Evolutionary conservation across 306 rosid species (phyloP).

Genomic region (Prunus padus): DNA sequence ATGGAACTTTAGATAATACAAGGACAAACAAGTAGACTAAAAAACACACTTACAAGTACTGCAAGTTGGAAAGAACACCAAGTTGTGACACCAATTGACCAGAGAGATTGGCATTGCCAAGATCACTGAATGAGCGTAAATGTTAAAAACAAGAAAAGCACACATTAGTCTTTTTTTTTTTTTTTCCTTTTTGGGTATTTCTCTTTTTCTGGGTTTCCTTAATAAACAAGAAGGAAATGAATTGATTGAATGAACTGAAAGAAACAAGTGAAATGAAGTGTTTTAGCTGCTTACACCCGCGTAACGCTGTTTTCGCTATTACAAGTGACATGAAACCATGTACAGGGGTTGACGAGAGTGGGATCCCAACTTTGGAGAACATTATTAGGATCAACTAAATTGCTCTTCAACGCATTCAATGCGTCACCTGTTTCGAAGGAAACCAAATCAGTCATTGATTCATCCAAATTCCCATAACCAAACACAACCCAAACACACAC

Average conservation of each 20-base stretch:
- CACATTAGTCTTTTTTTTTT: no score
- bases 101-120: conserved; percentile 89
- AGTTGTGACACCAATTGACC: conserved; percentile 75
- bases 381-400: conserved; percentile 77
- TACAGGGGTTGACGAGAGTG: conserved; percentile 90
- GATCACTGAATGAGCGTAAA: conserved; percentile 64
- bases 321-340: conserved; percentile 96
- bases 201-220: no score
- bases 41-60: conserved; percentile 80
- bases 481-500: conserved; percentile 5
- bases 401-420: conserved; percentile 72
- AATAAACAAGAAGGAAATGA: background rate
- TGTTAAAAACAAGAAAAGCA: background rate
- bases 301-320: conserved; percentile 75
- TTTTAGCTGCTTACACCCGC: conserved; percentile 67
- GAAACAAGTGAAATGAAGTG: conserved; percentile 21
- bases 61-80: conserved; percentile 68
- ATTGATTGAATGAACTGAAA: background rate
- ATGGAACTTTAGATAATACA: background rate
- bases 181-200: no score
- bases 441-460: conserved; percentile 10
- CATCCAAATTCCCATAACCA: conserved; percentile 6
- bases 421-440: conserved; percentile 71
- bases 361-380: conserved; percentile 94
- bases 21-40: background rate